Conservation (phyloP, 148 eudicot species). For the Rhododendron molle region DNA sequence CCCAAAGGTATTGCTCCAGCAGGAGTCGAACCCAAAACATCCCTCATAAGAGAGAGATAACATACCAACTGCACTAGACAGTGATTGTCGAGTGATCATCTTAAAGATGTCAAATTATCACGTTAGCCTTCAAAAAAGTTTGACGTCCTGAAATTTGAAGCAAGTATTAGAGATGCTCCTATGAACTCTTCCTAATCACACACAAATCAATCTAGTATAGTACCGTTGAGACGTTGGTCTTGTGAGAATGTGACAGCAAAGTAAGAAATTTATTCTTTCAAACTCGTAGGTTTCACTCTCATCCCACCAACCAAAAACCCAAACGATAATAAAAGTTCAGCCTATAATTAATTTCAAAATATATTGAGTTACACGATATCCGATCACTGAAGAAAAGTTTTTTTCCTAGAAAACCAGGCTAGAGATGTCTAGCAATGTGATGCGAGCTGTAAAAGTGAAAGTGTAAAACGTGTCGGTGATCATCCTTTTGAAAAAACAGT, state of each 20-base stretch:
- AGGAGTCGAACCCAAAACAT: too few species aligned
- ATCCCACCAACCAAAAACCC: background rate
- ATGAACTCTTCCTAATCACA: background rate
- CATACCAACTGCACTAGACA: too few species aligned
- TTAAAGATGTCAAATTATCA: too few species aligned
- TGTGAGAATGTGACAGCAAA: too few species aligned
- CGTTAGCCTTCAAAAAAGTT: too few species aligned
- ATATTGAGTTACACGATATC: background rate
- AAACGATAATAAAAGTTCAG: too few species aligned
- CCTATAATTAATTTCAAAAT: too few species aligned
- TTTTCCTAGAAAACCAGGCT: background rate
- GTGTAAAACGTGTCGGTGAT: slow-evolving; percentile 20
- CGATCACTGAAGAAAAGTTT: background rate
- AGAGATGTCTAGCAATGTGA: background rate
- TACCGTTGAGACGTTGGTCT: background rate
- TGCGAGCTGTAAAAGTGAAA: slow-evolving; percentile 11
- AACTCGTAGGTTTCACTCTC: background rate
- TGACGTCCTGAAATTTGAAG: background rate
- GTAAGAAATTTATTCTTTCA: too few species aligned
- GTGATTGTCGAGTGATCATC: too few species aligned
- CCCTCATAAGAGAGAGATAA: too few species aligned
- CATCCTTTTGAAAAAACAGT: background rate
- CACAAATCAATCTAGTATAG: too few species aligned
- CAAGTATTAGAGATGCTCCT: background rate
- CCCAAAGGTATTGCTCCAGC: too few species aligned